These are phyloP conservation scores for Tarenaya hassleriana DNA, from an alignment of 345 rosid genomes.

Conservation along the genomic window DNA sequence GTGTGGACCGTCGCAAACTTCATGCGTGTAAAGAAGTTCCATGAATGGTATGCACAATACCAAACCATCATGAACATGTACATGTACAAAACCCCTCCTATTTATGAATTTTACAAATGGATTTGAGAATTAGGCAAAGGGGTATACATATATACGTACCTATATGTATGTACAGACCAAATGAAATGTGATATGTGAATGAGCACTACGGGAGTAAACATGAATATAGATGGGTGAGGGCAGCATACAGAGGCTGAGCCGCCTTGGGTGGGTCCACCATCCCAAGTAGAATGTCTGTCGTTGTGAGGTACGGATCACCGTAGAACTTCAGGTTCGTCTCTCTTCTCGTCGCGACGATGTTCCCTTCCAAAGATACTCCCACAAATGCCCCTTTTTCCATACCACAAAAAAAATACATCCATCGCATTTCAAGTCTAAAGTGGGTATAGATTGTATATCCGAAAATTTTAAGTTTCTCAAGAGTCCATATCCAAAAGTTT, in stretches of 20 bases:
- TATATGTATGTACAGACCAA: slow-evolving; percentile 4
- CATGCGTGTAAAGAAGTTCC: too few relatives aligned
- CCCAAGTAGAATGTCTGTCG: slow-evolving; percentile 76
- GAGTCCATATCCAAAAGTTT: too few relatives aligned
- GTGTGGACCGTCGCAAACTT: too few relatives aligned
- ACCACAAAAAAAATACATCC: too few relatives aligned
- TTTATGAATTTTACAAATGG: too few relatives aligned
- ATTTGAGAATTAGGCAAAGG: too few relatives aligned
- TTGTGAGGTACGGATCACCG: slow-evolving; percentile 86
- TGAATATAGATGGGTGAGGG: slow-evolving; percentile 60
- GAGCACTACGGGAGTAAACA: slow-evolving; percentile 27
- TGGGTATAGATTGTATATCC: not conserved
- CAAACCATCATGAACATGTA: too few relatives aligned
- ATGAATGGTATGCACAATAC: too few relatives aligned
- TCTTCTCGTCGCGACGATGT: slow-evolving; percentile 72
- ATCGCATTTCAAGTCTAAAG: not conserved
- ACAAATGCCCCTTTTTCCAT: slow-evolving; percentile 79
- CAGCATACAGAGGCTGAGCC: slow-evolving; percentile 71
- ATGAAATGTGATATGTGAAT: slow-evolving; percentile 7
- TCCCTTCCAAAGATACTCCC: slow-evolving; percentile 94
- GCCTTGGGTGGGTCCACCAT: slow-evolving; percentile 82
- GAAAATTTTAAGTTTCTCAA: too few relatives aligned
- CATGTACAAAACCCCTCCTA: too few relatives aligned
- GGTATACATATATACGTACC: too few relatives aligned
- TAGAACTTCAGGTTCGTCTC: slow-evolving; percentile 78